Base-by-base conservation (phyloP, 2,329 filamentous ascomycete genomes). In the Bisporella sp. region DNA sequence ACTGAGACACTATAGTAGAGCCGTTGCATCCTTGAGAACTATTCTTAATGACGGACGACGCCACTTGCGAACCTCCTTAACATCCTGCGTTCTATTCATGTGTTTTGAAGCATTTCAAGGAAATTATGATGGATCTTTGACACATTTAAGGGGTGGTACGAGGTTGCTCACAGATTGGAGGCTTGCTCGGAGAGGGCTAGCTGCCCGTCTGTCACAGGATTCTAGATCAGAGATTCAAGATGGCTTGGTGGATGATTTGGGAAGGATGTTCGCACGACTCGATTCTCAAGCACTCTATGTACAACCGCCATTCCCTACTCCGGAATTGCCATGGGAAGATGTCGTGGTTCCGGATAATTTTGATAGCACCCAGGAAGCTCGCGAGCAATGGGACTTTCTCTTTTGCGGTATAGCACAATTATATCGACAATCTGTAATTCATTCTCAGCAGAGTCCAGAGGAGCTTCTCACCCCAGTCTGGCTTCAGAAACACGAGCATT, bases 341-440 rank as follows among this genome's bases (percentile, higher is more conserved):
- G 54, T 64, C 3, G 53, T 61, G 2, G 56, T 59, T 3, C 55
- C 59, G 11, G 59, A 63, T 4, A 52, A 54, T 4, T 64, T 64
- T 41, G 57, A 60, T 41, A 62, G 50, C 33, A 55, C 61, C 8
- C 58, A 62, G 42, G 62, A 64, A 52, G 59, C 60, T 5, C 49
- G 57, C 46, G 62, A 64, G 49, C 55, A 54, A 1, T 64, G 57
- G 50, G 62, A 64, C 51, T 64, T 64, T 31, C 47, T 64, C 11
- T 62, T 64, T 57, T 58, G 60, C 47, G 62, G 61, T 3, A 64
- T 64, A 31, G 59, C 59, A 31, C 62, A 64, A 41, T 64, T 64
- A 45, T 60, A 63, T 45, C 52, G 60, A 31, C 62, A 63, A 48
- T 61, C 57, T 7, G 51, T 64, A 28, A 57, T 55, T 29, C 58